Percentiles rank a stretch among this genome's conserved stretches.
Conservation (phyloP, 1,284 basidiomycete genomes). For the Cryptococcus amylolentus region DNA sequence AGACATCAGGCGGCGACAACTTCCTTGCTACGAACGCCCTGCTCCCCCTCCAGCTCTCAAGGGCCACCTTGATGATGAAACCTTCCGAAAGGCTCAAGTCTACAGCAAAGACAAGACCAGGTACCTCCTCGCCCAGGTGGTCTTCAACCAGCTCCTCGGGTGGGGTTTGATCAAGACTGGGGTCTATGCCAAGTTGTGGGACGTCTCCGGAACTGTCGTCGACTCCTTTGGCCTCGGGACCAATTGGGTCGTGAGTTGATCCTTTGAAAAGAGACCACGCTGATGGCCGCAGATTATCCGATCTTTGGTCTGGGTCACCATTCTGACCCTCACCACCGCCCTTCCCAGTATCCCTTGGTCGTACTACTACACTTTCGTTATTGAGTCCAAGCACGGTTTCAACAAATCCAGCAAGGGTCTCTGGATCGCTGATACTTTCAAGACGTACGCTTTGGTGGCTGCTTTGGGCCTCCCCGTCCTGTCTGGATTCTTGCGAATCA, state of each 20-base stretch:
- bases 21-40: constrained; percentile 72
- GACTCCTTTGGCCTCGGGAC: constrained; percentile 54
- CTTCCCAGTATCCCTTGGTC: constrained; percentile 68
- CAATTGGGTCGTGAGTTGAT: constrained; percentile 30
- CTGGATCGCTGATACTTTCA: constrained; percentile 74
- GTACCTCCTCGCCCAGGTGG: constrained; percentile 68
- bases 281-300: constrained; percentile 63
- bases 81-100: constrained; percentile 81
- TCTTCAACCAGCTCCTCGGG: constrained; percentile 70
- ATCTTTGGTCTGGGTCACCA: constrained; percentile 72
- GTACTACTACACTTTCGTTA: constrained; percentile 83
- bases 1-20: constrained; percentile 59
- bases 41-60: constrained; percentile 73
- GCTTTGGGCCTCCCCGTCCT: constrained; percentile 84
- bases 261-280: not conserved
- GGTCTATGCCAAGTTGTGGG: constrained; percentile 77
- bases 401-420: constrained; percentile 82
- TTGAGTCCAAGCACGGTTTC: constrained; percentile 94
- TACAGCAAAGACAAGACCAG: constrained; percentile 92
- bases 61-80: constrained; percentile 66
- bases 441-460: constrained; percentile 70
- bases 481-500: constrained; percentile 79
- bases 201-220: constrained; percentile 26
- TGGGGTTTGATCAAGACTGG: constrained; percentile 69
- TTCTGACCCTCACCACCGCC: constrained; percentile 65